Base-by-base conservation (phyloP, 345 rosid genomes). In the Gossypium mustelinum region DNA sequence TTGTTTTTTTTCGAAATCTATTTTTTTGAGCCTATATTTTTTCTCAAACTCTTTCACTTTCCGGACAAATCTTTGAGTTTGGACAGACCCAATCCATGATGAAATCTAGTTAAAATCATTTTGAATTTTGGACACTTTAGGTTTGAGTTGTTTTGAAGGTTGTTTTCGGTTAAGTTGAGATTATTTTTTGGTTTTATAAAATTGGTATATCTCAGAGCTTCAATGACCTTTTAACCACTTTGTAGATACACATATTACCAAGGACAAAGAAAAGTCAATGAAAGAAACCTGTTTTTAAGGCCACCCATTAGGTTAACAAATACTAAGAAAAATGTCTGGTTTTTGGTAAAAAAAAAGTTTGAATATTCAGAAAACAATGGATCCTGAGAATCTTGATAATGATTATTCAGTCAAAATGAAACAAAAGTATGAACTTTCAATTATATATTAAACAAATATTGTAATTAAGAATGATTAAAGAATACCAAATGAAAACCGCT, bases 1-100 rank as follows among this genome's bases (percentile, higher is more conserved):
- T 34, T 34, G 0, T 34, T 34, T 5, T 34, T 34, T 5, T 0
- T 34, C 0, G 0, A 34, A 34, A 34, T 34, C 1, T 34, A 34
- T 34, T 34, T 34, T 24, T 34, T 34, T 0, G 0, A 0, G 0
- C 1, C 1, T 34, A 34, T 34, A 34, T 34, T 34, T 34, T 34
- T 34, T 34, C 1, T 34, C 1, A 34, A 34, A 34, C 39, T 34
- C 39, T 34, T 34, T 4, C 1, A 34, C 6, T 34, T 34, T 34
- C 5, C 0, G 6, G 0, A 34, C 0, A 34, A 4, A 34, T 0
- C 0, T 29, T 34, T 0, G 39, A 34, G 39, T 34, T 29, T 29
- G 3, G 1, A 0, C 0, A 29, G 0, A 29, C 5, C 6, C 0
- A 0, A 29, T 29, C 0, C 6, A 34, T 34, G 39, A 4, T 34